Evolutionary conservation across 371 early-diverging fungal species (phyloP).

Genomic region (Conidiobolus incongruus): DNA sequence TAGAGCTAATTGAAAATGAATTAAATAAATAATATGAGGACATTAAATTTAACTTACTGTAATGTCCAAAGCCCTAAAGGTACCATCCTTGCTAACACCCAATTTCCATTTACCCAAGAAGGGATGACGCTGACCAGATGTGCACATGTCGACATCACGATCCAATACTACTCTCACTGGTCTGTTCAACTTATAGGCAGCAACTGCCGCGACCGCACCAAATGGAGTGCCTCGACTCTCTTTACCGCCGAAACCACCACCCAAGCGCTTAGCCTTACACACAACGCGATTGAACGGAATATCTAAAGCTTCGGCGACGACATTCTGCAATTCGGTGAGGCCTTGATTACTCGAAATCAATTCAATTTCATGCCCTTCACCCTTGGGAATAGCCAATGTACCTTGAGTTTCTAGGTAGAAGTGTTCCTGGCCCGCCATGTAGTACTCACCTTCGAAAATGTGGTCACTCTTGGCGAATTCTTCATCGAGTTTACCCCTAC

Average conservation of each 20-base stretch:
- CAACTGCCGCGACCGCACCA: conserved; percentile 26
- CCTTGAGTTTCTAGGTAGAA: conserved; percentile 49
- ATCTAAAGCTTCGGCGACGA: conserved; percentile 33
- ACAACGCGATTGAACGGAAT: conserved; percentile 28
- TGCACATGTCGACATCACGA: conserved; percentile 55
- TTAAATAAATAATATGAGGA: not conserved
- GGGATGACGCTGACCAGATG: conserved; percentile 50
- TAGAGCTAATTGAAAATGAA: conserved; percentile 12
- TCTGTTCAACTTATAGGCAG: conserved; percentile 23
- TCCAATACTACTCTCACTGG: conserved; percentile 47
- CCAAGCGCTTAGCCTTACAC: conserved; percentile 41
- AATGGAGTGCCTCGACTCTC: conserved; percentile 36
- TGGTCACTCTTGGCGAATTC: conserved; percentile 19
- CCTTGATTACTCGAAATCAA: conserved; percentile 45
- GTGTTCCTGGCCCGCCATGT: conserved; percentile 44
- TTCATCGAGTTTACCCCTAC: conserved; percentile 22
- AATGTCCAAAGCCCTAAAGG: conserved; percentile 26
- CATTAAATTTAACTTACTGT: conserved; percentile 2
- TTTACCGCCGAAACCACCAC: conserved; percentile 70
- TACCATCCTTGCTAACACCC: conserved; percentile 33
- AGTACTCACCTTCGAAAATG: conserved; percentile 21
- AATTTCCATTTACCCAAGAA: conserved; percentile 44
- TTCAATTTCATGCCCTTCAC: conserved; percentile 50
- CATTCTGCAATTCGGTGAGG: conserved; percentile 36
- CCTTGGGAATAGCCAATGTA: conserved; percentile 32